Evolutionary conservation across 306 rosid genomes (phyloP).

Genomic region (Biancaea sappan): DNA sequence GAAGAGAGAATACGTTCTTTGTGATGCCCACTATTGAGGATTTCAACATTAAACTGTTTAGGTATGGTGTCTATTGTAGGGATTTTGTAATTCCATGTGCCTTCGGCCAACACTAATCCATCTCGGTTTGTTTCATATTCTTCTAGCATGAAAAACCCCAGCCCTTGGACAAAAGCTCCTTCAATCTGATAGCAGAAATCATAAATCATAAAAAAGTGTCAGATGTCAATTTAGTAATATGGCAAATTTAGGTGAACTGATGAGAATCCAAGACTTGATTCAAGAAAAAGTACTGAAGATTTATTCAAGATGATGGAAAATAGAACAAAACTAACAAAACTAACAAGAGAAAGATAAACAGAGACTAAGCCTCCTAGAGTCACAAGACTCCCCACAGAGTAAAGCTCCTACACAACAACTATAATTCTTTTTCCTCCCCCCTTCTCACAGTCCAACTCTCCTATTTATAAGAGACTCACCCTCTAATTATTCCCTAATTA

Average conservation of each 20-base stretch:
- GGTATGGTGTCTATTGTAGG: slow-evolving; percentile 90
- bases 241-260: neutral
- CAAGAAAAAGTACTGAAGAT: too few species aligned
- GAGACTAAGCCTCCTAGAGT: too few species aligned
- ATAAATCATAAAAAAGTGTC: neutral
- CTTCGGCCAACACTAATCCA: slow-evolving; percentile 66
- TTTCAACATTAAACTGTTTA: slow-evolving; percentile 74
- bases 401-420: too few species aligned
- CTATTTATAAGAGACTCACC: too few species aligned
- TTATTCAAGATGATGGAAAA: too few species aligned
- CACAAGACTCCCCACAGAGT: too few species aligned
- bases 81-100: slow-evolving; percentile 93
- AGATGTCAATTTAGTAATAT: neutral
- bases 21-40: slow-evolving; percentile 79
- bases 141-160: slow-evolving; percentile 91
- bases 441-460: too few species aligned
- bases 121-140: slow-evolving; percentile 63
- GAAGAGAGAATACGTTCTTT: slow-evolving; percentile 81
- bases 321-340: too few species aligned
- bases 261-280: too few species aligned
- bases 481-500: too few species aligned
- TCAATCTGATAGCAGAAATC: slow-evolving; percentile 71
- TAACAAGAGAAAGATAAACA: too few species aligned
- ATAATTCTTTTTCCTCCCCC: too few species aligned
- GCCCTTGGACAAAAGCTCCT: slow-evolving; percentile 93